These are phyloP conservation scores for Globisporangium spiculum DNA, from an alignment of 352 stramenopile species.

Conservation along the genomic window DNA sequence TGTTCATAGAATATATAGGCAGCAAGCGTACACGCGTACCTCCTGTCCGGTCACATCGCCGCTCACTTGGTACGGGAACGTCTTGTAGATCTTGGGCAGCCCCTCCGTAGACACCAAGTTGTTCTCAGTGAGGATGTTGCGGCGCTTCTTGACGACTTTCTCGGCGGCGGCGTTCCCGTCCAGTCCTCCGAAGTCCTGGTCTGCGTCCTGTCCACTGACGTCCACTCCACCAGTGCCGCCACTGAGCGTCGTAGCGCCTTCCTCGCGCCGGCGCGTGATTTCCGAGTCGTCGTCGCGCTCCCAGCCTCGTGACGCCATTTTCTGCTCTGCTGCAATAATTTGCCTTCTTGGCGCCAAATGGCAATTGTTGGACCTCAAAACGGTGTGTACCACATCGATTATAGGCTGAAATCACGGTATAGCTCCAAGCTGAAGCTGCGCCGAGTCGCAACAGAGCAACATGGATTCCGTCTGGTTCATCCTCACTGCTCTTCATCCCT, in stretches of 20 bases:
- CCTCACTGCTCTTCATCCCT: too few species aligned
- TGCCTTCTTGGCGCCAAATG: conserved; percentile 6
- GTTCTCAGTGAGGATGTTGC: conserved; percentile 61
- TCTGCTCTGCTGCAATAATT: too few species aligned
- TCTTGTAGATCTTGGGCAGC: conserved; percentile 66
- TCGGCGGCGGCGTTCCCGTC: background rate
- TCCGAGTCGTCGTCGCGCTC: conserved; percentile 50
- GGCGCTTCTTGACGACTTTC: conserved; percentile 36
- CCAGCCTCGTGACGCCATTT: conserved; percentile 41
- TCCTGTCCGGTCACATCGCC: conserved; percentile 55
- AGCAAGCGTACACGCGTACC: conserved; percentile 21
- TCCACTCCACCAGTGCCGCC: conserved; percentile 8
- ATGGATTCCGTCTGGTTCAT: too few species aligned
- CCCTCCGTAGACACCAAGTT: conserved; percentile 62
- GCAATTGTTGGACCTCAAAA: background rate
- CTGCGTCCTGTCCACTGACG: conserved; percentile 14
- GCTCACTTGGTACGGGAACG: conserved; percentile 68
- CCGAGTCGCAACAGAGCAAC: too few species aligned
- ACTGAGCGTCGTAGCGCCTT: conserved; percentile 9
- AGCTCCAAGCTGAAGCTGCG: too few species aligned
- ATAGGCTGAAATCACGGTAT: background rate
- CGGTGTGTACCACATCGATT: conserved; percentile 3
- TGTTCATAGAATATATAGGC: background rate
- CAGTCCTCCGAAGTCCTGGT: background rate
- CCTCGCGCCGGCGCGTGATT: conserved; percentile 23